phyloP scores from a whole-genome alignment of 2,329 filamentous ascomycete genomes.

The Juglanconis sp. region DNA sequence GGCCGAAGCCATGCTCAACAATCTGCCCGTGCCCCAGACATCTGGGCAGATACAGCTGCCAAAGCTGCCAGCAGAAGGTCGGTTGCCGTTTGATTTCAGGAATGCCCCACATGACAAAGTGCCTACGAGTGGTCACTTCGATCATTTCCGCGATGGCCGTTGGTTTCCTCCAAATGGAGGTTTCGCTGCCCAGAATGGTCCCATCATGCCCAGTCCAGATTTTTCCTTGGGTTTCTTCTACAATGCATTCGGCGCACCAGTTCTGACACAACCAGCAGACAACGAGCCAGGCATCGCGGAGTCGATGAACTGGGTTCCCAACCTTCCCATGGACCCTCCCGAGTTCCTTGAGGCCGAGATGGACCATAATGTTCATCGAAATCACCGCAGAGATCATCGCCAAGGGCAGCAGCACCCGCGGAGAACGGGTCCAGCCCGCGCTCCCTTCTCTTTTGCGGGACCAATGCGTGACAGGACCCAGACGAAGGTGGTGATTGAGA shows the following conservation, averaged over 20 bases:
- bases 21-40: slow-evolving; percentile 11
- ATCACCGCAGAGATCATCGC: slow-evolving; percentile 33
- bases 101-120: not conserved
- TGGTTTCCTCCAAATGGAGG: not conserved
- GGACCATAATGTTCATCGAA: slow-evolving; percentile 22
- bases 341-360: not conserved
- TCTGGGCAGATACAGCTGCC: slow-evolving; percentile 25
- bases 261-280: slow-evolving; percentile 32
- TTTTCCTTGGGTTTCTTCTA: not conserved
- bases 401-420: slow-evolving; percentile 33
- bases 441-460: slow-evolving; percentile 63
- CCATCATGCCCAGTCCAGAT: not conserved
- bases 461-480: slow-evolving; percentile 61
- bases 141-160: not conserved
- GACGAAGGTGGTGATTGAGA: slow-evolving; percentile 71
- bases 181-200: not conserved
- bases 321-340: not conserved
- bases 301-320: slow-evolving; percentile 16
- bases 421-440: slow-evolving; percentile 34
- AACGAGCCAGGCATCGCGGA: slow-evolving; percentile 44
- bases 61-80: slow-evolving; percentile 32
- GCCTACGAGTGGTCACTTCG: not conserved
- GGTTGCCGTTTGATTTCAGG: not conserved
- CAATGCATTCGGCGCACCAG: not conserved
- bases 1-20: slow-evolving; percentile 42